Base-by-base conservation (phyloP, 1,284 basidiomycete genomes). In the Rhodotorula glutinis region DNA sequence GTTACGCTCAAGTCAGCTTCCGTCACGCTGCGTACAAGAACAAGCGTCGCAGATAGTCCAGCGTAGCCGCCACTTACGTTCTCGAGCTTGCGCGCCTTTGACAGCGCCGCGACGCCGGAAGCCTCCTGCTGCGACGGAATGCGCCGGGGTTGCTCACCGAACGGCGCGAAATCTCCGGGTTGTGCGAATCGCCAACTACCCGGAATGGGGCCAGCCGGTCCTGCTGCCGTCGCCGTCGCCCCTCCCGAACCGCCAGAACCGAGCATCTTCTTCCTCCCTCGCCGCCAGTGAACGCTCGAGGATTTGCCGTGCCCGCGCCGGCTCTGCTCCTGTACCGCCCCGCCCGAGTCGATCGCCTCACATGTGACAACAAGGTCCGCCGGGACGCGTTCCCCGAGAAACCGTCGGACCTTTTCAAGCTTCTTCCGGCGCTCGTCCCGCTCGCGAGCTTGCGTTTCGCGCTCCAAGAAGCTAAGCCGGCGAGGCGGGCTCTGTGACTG, bases 71-170 rank as follows among this genome's bases (percentile, higher is more conserved):
- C 21, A 19, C 69, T 40, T 46, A 66, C 70, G 38, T 64, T 66
- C 53, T 72, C 70, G 13, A 72, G 59, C 43, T 72, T 72, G n/a
- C 70, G 58, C 23, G 70, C 70, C 43, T 46, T 69, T 30, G 59
- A 47, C 33, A 72, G 51, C 30, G 44, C 57, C 2, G 64, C 64
- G 2, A 72, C 57, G 16, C 53, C 57, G 29, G 33, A 38, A 38
- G 41, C 49, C 43, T 30, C 49, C 2, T 51, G 44, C 23, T 44
- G 43, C 33, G 33, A 38, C 33, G 33, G 33, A 38, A 9, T n/a
- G 29, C 30, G 38, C 17, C 46, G 46, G n/a, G 23, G 30, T 25
- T 25, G 29, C 53, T 1, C 29, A 25, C 19, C 33, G 33, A 38
- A 38, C 5, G 33, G 33, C 7, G 33, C 33, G 33, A 38, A 38